Percentiles rank a stretch among this genome's conserved stretches.
phyloP scores from a whole-genome alignment of 75 land plant species.

The Selaginella tamariscina region DNA sequence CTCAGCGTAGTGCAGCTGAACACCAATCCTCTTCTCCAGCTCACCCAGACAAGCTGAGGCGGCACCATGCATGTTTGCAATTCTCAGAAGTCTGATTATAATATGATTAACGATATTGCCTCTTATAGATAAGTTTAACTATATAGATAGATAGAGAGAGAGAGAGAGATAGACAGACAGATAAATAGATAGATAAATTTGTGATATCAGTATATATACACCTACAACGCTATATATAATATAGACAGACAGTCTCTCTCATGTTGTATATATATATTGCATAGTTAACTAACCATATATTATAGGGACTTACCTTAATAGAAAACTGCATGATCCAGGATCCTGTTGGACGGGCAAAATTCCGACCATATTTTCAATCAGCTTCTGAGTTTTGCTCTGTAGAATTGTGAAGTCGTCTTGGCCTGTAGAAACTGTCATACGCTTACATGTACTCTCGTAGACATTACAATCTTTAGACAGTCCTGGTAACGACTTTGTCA shows the following conservation, averaged over 20 bases:
- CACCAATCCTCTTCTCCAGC: constrained; percentile 70
- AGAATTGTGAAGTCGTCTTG: constrained; percentile 1
- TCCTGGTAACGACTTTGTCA: background rate
- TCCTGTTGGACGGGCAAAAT: constrained; percentile 5
- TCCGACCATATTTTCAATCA: constrained; percentile 5
- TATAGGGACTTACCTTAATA: no score
- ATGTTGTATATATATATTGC: no score
- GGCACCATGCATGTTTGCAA: constrained; percentile 57
- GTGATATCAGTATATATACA: no score
- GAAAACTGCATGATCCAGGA: constrained; percentile 40
- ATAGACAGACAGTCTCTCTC: no score
- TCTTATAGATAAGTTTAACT: no score
- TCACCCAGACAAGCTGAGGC: constrained; percentile 58
- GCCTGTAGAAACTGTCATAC: background rate
- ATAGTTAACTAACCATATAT: no score
- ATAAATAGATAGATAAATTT: no score
- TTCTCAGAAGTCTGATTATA: background rate
- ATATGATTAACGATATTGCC: no score
- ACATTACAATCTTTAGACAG: background rate
- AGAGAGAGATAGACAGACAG: no score
- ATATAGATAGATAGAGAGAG: no score
- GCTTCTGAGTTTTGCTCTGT: background rate
- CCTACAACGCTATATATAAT: no score
- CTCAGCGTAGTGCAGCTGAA: constrained; percentile 71
- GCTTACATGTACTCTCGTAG: background rate